Conservation (phyloP, 768 basidiomycete genomes). For the Cubamyces lactineus region DNA sequence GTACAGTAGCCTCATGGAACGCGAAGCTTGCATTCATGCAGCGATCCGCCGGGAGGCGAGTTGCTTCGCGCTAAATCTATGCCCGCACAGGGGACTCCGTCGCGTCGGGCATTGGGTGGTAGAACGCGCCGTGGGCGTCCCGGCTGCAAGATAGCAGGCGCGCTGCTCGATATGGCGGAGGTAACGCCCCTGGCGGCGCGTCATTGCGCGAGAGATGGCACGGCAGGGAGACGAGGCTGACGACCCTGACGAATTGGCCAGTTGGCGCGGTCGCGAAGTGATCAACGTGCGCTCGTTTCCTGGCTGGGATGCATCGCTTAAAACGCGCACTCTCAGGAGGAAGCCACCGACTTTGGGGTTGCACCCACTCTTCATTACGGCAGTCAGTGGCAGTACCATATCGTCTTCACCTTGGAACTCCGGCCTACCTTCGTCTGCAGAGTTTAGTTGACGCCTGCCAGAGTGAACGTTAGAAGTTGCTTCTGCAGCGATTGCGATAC, state of each 20-base stretch:
- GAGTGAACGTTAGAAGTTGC: too few species aligned
- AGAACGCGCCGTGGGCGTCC: not conserved
- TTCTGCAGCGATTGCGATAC: too few species aligned
- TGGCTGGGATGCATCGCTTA: not conserved
- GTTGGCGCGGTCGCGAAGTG: not conserved
- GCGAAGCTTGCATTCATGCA: constrained; percentile 10
- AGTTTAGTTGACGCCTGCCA: too few species aligned
- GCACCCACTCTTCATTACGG: not conserved
- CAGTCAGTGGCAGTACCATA: too few species aligned
- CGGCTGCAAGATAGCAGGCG: not conserved
- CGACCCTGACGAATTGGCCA: not conserved
- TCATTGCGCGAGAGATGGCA: not conserved
- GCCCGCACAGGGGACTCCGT: not conserved
- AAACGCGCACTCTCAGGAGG: not conserved
- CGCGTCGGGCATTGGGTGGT: not conserved
- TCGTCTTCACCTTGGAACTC: too few species aligned
- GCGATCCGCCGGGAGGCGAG: constrained; percentile 17
- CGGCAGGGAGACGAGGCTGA: not conserved
- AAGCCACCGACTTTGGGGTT: not conserved
- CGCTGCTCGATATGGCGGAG: not conserved
- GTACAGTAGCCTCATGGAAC: constrained; percentile 21
- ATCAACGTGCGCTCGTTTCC: not conserved
- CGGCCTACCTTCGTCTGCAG: too few species aligned
- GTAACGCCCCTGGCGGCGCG: not conserved
- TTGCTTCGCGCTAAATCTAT: not conserved